Conservation (phyloP, 352 stramenopile genomes). For the Aphanomyces euteiches region DNA sequence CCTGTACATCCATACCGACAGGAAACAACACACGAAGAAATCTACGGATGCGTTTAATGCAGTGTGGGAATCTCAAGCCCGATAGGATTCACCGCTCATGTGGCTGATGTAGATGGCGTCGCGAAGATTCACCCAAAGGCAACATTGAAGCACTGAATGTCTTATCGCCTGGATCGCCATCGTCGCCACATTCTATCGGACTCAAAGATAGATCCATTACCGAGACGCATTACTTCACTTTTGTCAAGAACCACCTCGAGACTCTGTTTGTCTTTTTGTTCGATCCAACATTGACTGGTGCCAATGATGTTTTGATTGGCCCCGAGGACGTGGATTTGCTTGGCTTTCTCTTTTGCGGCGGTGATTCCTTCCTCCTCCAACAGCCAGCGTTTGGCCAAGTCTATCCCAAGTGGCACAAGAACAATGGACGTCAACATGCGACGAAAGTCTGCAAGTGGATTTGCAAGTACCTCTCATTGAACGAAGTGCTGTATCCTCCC, state of each 20-base stretch:
- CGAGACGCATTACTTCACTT: slow-evolving; percentile 74
- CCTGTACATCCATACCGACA: slow-evolving; percentile 76
- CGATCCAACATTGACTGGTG: slow-evolving; percentile 37
- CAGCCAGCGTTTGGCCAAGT: slow-evolving; percentile 55
- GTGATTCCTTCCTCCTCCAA: slow-evolving; percentile 49
- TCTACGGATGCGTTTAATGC: slow-evolving; percentile 33
- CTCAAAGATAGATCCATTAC: slow-evolving; percentile 76
- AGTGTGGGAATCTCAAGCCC: slow-evolving; percentile 27
- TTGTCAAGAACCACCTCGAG: slow-evolving; percentile 74
- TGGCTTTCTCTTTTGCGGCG: slow-evolving; percentile 64
- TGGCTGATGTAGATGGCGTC: slow-evolving; percentile 1
- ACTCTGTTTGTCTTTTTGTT: slow-evolving; percentile 71
- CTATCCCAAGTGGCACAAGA: slow-evolving; percentile 61
- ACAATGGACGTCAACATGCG: slow-evolving; percentile 26
- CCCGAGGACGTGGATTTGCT: slow-evolving; percentile 67
- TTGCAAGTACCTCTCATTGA: slow-evolving; percentile 70
- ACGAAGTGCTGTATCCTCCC: slow-evolving; percentile 74
- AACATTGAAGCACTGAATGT: background rate
- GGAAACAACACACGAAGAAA: slow-evolving; percentile 29
- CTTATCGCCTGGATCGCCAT: slow-evolving; percentile 43
- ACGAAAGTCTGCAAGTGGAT: slow-evolving; percentile 66
- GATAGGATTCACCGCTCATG: too few relatives aligned
- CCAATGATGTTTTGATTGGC: slow-evolving; percentile 47
- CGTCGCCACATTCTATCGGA: slow-evolving; percentile 69
- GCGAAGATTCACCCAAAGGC: slow-evolving; percentile 27